These are phyloP conservation scores for Sporothrix mexicana DNA, from an alignment of 2,329 filamentous ascomycete species.

Conservation along the genomic window DNA sequence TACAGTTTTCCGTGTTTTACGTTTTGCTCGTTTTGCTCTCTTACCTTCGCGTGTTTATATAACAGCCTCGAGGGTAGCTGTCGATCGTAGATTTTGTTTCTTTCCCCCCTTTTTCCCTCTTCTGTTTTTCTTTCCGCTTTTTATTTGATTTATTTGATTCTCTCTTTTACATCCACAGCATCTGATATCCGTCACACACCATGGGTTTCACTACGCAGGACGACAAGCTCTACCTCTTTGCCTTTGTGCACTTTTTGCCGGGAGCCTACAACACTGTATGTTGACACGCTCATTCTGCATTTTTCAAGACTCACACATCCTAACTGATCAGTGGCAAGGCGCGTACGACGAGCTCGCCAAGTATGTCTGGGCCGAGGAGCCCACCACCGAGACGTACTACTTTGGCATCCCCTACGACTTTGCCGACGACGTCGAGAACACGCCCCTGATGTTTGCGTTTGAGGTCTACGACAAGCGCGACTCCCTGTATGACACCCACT, in stretches of 20 bases:
- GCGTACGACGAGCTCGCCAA: conserved; percentile 49
- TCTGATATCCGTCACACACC: not conserved
- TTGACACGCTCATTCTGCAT: not conserved
- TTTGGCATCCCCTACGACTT: conserved; percentile 50
- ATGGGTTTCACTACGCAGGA: conserved; percentile 32
- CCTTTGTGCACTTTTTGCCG: conserved; percentile 46
- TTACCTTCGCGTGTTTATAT: not conserved
- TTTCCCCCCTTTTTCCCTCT: not conserved
- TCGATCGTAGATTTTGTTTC: not conserved
- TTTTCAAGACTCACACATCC: not conserved
- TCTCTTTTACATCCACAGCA: not conserved
- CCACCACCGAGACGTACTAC: conserved; percentile 50
- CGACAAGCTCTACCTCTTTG: conserved; percentile 38
- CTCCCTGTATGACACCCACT: conserved; percentile 45
- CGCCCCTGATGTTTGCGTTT: conserved; percentile 47
- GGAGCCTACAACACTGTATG: conserved; percentile 45
- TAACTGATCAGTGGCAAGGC: conserved; percentile 46
- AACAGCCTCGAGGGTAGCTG: conserved; percentile 1
- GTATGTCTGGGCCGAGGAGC: conserved; percentile 46
- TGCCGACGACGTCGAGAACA: conserved; percentile 42
- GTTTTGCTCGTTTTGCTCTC: not conserved
- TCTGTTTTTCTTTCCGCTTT: not conserved
- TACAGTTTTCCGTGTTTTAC: not conserved
- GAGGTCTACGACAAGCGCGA: conserved; percentile 43
- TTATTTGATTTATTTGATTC: not conserved